Evolutionary conservation across 1,284 basidiomycete genomes (phyloP), one percentile per base, ranked within the genome.

Genomic region (Ceratobasidium sp.): DNA sequence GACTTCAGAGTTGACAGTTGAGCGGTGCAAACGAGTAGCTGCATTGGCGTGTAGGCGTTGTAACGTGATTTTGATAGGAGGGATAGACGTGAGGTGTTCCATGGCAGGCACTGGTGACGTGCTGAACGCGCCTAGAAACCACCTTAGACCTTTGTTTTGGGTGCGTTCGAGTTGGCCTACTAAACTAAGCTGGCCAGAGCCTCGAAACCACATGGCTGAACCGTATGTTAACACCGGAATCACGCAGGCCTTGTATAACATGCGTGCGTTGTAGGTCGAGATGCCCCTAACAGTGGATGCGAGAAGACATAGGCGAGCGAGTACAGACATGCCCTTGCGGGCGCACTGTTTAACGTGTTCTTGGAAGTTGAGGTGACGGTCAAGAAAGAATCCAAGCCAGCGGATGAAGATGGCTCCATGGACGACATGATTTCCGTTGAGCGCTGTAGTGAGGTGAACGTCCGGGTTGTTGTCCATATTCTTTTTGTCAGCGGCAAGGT

Each of bases 311-410:
- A 44, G 6, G 2, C 58, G 18, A 5, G 38, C 58, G 11, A 61
- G 8, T 9, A 23, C 21, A 2, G 21, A 43, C 41, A 2, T 16
- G 11, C 13, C 58, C 38, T 44, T 61, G 26, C 43, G 8, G 58
- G 35, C 58, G 21, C 43, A 8, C 2, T 44, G 11, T 4, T 13
- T 7, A 9, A 62, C 28, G 28, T 74, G 71, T 2, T 43, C 54
- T 3, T 41, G 49, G 58, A 73, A 73, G 54, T 55, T 50, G 28
- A 74, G 73, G 11, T 41, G 26, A 2, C 43, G 9, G 46, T 74
- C 73, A 14, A 71, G 47, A 23, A 14, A 43, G 47, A 72, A 49
- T 3, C 73, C 73, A 0, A 74, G 73, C 73, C 73, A 74, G 23
- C 61, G 61, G 49, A 73, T 21, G 16, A 30, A 8, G 14, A 16